Base-by-base conservation (phyloP, 345 rosid genomes). In the Pelargonium nanum region DNA sequence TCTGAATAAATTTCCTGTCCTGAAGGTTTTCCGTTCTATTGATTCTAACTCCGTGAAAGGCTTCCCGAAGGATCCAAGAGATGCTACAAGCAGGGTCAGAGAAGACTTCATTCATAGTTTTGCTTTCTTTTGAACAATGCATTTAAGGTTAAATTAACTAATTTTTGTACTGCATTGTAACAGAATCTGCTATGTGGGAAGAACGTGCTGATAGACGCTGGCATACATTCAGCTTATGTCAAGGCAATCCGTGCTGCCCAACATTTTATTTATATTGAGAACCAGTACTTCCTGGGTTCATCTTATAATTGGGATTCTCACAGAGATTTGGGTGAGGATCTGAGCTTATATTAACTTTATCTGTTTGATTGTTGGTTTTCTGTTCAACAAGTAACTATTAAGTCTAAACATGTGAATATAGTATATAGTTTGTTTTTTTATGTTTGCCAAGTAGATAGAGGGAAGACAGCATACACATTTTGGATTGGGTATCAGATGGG, bases 201-300 rank as follows among this genome's bases (percentile, higher is more conserved):
- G 81, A 88, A 91, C 60, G 74, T 88, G 7, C 78, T 91, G 30
- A 91, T 91, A 69, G 96, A 91, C 70, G 80, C 75, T 86, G 86
- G 96, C 76, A 86, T 91, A 74, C 96, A 91, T 59, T 69, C 90
- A 4, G 96, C 95, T 56, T 91, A 86, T 65, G 81, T 91, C 30
- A 72, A 91, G 48, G 96, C 98, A 59, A 91, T 88, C 72, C 81
- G 95, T 19, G 65, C 92, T 57, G 96, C 98, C 13, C 88, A 91
- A 65, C 85, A 81, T 59, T 91, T 85, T 74, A 83, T 91, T 61
- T 91, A 91, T 70, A 78, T 91, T 1, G 96, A 91, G 79, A 91
- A 88, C 67, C 98, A 91, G 68, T 91, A 91, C 77, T 91, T 91
- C 70, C 81, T 91, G 58, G 98, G 98, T 19, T 88, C 96, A 51